Evolutionary conservation across 2,329 filamentous ascomycete species (phyloP).

Genomic region (Talaromyces sp.): DNA sequence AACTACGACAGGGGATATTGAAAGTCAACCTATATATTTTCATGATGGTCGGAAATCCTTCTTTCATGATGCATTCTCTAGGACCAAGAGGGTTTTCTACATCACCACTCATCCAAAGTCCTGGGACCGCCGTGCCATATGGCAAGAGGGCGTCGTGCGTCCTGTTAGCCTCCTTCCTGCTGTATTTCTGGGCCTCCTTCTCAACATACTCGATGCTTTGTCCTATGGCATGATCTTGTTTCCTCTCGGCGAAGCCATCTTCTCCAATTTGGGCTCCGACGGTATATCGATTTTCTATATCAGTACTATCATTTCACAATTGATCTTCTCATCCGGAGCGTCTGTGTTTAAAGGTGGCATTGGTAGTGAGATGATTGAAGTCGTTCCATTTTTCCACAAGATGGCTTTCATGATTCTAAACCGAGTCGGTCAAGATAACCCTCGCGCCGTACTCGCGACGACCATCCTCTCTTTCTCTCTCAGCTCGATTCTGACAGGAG

Average conservation of each 20-base stretch:
- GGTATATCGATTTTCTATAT: constrained; percentile 99
- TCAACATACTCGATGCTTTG: constrained; percentile 90
- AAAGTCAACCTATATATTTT: constrained; percentile 25
- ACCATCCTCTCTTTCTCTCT: constrained; percentile 88
- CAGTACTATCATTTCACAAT: constrained; percentile 89
- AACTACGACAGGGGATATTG: constrained; percentile 27
- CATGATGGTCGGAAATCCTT: constrained; percentile 10
- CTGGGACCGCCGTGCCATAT: constrained; percentile 67
- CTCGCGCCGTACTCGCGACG: constrained; percentile 84
- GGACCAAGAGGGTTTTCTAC: constrained; percentile 26
- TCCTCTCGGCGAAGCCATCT: constrained; percentile 80
- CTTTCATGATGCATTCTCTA: constrained; percentile 21
- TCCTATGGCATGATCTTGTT: constrained; percentile 98
- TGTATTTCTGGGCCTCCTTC: constrained; percentile 78
- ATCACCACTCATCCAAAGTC: constrained; percentile 57
- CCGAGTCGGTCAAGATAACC: constrained; percentile 72
- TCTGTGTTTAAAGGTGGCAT: constrained; percentile 88
- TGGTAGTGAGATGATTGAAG: constrained; percentile 96
- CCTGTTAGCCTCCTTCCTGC: constrained; percentile 74
- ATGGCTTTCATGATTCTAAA: constrained; percentile 88
- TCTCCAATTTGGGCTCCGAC: constrained; percentile 79
- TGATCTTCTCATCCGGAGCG: constrained; percentile 78
- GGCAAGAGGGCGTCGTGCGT: constrained; percentile 60
- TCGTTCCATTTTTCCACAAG: constrained; percentile 97
- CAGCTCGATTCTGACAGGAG: constrained; percentile 84